Evolutionary conservation across 495 filamentous ascomycete genomes (phyloP), one percentile per base, ranked within the genome.

Genomic region (Hypomontagnella submonticulosa): DNA sequence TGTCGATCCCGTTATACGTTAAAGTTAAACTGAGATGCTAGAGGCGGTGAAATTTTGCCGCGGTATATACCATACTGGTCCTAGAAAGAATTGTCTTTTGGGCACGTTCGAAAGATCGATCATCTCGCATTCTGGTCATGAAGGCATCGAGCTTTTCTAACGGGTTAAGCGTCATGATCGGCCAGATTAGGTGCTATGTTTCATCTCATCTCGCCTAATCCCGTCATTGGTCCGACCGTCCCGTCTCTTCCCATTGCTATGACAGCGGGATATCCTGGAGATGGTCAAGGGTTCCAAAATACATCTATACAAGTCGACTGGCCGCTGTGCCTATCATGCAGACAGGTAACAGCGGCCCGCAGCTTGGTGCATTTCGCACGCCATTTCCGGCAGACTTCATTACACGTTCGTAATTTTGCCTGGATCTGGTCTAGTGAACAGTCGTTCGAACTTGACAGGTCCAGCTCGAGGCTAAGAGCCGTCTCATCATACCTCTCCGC

Each of bases 361-460:
- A 27, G 23, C 23, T 3, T 27, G 23, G 32, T 49, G 12, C 33
- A 43, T 51, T 40, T 8, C 38, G 13, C 27, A 18, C 40, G n/a
- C 42, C 12, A 48, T 42, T 56, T 27, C 34, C 19, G 10, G 16
- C 18, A 19, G 10, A 7, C 12, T 13, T 6, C 32, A 27, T 32
- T 42, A 8, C 1, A 32, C 18, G 0, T 49, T 66, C 57, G 63
- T 61, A 57, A 61, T 50, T 56, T 61, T 66, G 23, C 40, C 63
- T 38, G 12, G 11, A 56, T 44, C 32, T 47, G 46, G 63, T 66
- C 47, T 66, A 66, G 63, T 40, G 50, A 41, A 38, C 37, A 23
- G 10, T 13, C 18, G 36, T 16, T 3, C 19, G 36, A 7, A 52
- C 9, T 13, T 48, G 15, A 18, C 54, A 49, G 16, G 49, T 43